These are phyloP conservation scores for Bipolaris cookei DNA, from an alignment of 2,329 filamentous ascomycete species.

Conservation along the genomic window DNA sequence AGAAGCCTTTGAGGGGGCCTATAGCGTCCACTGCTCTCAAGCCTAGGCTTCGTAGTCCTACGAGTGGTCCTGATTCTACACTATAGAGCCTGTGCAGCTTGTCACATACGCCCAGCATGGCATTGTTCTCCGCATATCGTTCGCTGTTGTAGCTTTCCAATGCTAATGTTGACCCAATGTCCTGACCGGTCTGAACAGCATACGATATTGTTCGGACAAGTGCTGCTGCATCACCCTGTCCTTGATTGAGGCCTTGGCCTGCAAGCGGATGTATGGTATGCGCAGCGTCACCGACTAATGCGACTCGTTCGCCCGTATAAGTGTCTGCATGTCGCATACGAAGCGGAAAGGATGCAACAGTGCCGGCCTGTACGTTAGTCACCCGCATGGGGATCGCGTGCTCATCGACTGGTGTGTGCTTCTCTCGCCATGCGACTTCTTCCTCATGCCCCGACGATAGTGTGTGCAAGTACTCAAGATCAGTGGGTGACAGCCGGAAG, in stretches of 20 bases:
- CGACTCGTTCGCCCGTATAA: slow-evolving; percentile 88
- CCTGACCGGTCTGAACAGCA: slow-evolving; percentile 81
- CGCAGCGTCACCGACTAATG: slow-evolving; percentile 90
- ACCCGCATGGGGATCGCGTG: slow-evolving; percentile 67
- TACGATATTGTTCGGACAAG: slow-evolving; percentile 76
- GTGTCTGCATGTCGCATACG: slow-evolving; percentile 92
- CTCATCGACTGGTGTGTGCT: slow-evolving; percentile 66
- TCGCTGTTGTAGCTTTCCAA: slow-evolving; percentile 83
- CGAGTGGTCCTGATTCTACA: slow-evolving; percentile 77
- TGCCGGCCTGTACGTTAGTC: slow-evolving; percentile 75
- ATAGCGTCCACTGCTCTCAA: slow-evolving; percentile 77
- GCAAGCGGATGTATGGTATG: slow-evolving; percentile 95
- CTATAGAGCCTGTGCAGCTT: slow-evolving; percentile 93
- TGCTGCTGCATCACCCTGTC: slow-evolving; percentile 84
- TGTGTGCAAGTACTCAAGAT: slow-evolving; percentile 82
- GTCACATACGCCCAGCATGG: slow-evolving; percentile 80
- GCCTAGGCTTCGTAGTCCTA: slow-evolving; percentile 78
- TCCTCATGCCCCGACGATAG: slow-evolving; percentile 61
- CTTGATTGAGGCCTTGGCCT: slow-evolving; percentile 92
- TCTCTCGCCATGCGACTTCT: slow-evolving; percentile 83
- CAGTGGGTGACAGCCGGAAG: slow-evolving; percentile 79
- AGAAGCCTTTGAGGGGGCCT: slow-evolving; percentile 76
- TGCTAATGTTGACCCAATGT: slow-evolving; percentile 78
- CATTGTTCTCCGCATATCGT: slow-evolving; percentile 79
- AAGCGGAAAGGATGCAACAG: slow-evolving; percentile 87